Conservation (phyloP, 2,329 filamentous ascomycete species). For the Zarea fungicola region DNA sequence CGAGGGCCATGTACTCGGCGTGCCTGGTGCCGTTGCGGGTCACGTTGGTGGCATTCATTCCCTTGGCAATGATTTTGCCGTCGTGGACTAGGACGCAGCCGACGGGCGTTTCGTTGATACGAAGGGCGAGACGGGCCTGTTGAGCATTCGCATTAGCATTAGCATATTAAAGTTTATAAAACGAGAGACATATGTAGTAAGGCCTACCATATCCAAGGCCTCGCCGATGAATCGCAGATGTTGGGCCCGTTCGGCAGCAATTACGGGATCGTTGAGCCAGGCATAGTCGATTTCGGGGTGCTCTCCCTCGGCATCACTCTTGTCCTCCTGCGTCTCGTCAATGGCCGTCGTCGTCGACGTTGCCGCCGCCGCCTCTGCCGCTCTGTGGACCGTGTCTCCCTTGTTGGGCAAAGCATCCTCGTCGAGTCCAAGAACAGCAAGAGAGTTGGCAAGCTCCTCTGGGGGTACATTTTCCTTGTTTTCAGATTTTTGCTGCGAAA, state of each 20-base stretch:
- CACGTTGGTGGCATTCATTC: constrained; percentile 96
- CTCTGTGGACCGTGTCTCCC: background rate
- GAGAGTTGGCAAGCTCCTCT: background rate
- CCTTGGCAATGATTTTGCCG: constrained; percentile 72
- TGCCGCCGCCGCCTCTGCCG: background rate
- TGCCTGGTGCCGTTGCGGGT: constrained; percentile 89
- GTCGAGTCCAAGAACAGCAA: constrained; percentile 6
- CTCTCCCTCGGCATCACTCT: background rate
- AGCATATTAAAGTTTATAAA: constrained; percentile 12
- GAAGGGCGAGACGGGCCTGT: constrained; percentile 79
- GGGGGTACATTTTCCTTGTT: constrained; percentile 14
- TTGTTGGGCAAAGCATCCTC: constrained; percentile 1
- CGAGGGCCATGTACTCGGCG: constrained; percentile 88
- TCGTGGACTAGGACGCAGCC: constrained; percentile 89
- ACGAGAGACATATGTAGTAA: background rate
- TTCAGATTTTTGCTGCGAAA: background rate
- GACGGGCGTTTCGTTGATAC: constrained; percentile 87
- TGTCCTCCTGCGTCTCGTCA: background rate
- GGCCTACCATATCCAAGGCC: constrained; percentile 75
- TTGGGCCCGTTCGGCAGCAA: constrained; percentile 28
- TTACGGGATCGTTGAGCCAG: constrained; percentile 22
- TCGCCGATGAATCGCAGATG: constrained; percentile 68
- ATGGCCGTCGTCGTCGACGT: background rate
- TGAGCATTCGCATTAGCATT: too few species aligned
- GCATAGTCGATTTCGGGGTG: constrained; percentile 1